Base-by-base conservation (phyloP, 345 rosid species). In the Adansonia digitata region DNA sequence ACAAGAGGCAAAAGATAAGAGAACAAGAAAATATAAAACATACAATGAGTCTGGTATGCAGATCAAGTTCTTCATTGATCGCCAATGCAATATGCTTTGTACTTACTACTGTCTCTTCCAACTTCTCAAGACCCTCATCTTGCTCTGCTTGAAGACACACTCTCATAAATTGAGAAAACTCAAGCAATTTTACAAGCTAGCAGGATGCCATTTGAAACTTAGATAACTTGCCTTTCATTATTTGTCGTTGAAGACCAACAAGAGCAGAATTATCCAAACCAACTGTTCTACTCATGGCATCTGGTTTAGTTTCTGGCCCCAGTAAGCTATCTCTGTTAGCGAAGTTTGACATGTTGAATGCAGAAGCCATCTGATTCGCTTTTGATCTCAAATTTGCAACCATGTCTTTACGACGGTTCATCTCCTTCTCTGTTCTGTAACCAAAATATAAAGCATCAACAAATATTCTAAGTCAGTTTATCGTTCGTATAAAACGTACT, bases 61-160 rank as follows among this genome's bases (percentile, higher is more conserved):
- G 87, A 83, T 83, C 89, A 68, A 91, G 97, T 73, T 91, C 97
- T 85, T 89, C 93, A 31, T 91, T 89, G 77, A 91, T 92, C 17
- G 97, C 97, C 83, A 88, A 78, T 3, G 97, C 97, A 69, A 89
- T 89, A 71, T 91, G 97, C 78, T 91, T 91, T 64, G 97, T 89
- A 80, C 97, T 91, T 68, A 73, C 66, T 42, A 88, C 91, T 0
- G 97, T 89, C 79, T 81, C 91, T 74, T 87, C 97, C 84, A 95
- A 83, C 82, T 91, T 80, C 84, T 87, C 99, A 75, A 95, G 97
- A 64, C 97, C 99, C 76, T 95, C 99, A 74, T 95, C 99, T 93
- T 95, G 99, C 81, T 95, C 99, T 95, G 91, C 72, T 86, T 53
- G 29, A 63, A 69, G 46, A 60, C 12, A 75, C 6, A 43, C 72